phyloP scores from a whole-genome alignment of 176 grass and related monocot species.

The Thinopyrum elongatum region DNA sequence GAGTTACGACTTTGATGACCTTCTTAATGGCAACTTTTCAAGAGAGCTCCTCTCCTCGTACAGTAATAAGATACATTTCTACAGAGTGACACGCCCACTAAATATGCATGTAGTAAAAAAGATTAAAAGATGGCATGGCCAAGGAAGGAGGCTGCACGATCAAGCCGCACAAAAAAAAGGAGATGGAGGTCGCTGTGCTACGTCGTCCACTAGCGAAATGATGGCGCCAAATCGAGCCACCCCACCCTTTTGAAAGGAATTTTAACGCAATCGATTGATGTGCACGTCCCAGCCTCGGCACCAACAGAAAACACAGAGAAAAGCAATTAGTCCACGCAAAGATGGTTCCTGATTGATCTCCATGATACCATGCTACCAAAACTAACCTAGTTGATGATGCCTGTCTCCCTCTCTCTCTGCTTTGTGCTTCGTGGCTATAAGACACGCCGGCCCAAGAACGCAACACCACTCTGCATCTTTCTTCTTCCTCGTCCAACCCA shows the following conservation, averaged over 20 bases:
- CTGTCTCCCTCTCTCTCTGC: too few relatives aligned
- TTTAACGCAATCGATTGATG: not conserved
- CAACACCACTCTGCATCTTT: not conserved
- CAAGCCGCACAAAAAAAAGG: not conserved
- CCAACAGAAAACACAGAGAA: not conserved
- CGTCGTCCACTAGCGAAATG: not conserved
- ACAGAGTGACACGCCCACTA: too few relatives aligned
- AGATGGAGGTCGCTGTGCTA: not conserved
- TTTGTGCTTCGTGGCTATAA: not conserved
- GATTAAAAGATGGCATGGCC: too few relatives aligned
- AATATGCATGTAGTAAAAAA: too few relatives aligned
- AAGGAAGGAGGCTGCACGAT: too few relatives aligned
- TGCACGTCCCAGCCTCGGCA: not conserved
- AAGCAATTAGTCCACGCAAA: not conserved
- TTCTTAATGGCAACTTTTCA: too few relatives aligned
- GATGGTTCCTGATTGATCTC: not conserved
- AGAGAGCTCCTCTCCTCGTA: too few relatives aligned
- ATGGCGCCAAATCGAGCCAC: not conserved
- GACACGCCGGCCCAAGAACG: constrained; percentile 24
- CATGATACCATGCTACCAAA: not conserved
- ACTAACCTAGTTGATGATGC: too few relatives aligned
- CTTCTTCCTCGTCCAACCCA: not conserved
- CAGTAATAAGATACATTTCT: too few relatives aligned
- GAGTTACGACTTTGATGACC: too few relatives aligned
- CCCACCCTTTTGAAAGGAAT: not conserved